These are phyloP conservation scores for Chaetothyriales sp. DNA, from an alignment of 2,329 filamentous ascomycete genomes.

Conservation along the genomic window DNA sequence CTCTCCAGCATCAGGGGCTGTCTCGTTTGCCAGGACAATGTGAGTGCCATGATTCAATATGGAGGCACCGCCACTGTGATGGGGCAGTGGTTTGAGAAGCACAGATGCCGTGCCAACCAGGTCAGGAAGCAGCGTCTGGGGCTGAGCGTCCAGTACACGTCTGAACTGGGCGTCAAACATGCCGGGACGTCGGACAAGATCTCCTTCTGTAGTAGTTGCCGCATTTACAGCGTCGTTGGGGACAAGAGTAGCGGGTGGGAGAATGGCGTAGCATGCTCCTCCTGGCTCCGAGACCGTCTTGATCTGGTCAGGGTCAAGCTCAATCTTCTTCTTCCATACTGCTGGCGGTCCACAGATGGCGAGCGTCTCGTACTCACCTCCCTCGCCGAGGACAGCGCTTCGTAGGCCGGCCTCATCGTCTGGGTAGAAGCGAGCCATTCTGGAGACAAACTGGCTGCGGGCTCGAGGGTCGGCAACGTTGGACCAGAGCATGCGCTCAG, in stretches of 20 bases:
- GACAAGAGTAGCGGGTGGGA: background rate
- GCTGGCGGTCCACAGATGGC: slow-evolving; percentile 61
- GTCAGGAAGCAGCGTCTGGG: background rate
- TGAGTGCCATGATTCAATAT: background rate
- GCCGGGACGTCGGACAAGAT: background rate
- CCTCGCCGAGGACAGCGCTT: slow-evolving; percentile 74
- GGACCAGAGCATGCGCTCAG: slow-evolving; percentile 65
- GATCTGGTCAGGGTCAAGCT: slow-evolving; percentile 9
- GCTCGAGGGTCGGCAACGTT: slow-evolving; percentile 49
- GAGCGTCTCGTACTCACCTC: slow-evolving; percentile 90
- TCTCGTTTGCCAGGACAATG: background rate
- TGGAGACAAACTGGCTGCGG: slow-evolving; percentile 34
- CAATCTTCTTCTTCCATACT: slow-evolving; percentile 59
- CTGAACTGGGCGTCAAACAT: background rate
- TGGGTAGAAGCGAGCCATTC: slow-evolving; percentile 42
- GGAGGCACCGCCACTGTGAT: background rate
- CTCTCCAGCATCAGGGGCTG: background rate
- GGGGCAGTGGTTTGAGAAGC: background rate
- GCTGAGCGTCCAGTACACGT: background rate
- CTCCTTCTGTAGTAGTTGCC: background rate
- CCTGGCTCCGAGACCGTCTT: background rate
- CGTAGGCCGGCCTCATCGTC: slow-evolving; percentile 32
- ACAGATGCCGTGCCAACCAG: background rate
- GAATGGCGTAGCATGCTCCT: background rate
- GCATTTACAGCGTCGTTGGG: background rate